phyloP scores from a whole-genome alignment of 208 protist genomes.

The Trypanosoma brucei region DNA sequence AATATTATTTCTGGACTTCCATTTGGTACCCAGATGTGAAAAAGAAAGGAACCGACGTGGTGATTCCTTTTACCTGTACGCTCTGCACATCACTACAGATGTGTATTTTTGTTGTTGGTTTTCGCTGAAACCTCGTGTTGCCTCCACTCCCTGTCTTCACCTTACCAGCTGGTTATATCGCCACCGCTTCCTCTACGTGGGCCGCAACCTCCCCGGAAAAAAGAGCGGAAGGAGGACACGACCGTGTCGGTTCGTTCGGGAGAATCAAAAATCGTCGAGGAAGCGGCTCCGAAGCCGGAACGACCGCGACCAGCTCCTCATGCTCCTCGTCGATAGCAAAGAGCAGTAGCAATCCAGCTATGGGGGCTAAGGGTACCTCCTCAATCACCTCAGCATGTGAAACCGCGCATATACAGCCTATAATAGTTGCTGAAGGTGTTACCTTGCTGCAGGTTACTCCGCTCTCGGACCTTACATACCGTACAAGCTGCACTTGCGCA shows the following conservation, averaged over 20 bases:
- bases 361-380: conserved; percentile 68
- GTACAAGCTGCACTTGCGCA: conserved; percentile 46
- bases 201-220: conserved; percentile 38
- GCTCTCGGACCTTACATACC: conserved; percentile 8
- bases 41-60: no score
- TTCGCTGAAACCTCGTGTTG: no score
- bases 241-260: conserved; percentile 19
- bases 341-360: conserved; percentile 62
- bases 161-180: conserved; percentile 18
- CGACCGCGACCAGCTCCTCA: conserved; percentile 65
- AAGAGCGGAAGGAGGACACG: conserved; percentile 13
- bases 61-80: no score
- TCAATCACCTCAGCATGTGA: conserved; percentile 75
- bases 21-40: no score
- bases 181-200: conserved; percentile 54
- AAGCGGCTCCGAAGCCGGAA: conserved; percentile 54
- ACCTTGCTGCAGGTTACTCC: conserved; percentile 26
- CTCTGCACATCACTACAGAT: no score
- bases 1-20: no score
- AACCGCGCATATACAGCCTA: conserved; percentile 55
- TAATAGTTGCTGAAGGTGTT: conserved; percentile 17
- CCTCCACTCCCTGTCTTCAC: no score
- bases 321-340: conserved; percentile 63
- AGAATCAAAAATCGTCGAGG: conserved; percentile 66
- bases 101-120: no score